Base-by-base conservation (phyloP, 2,329 filamentous ascomycete species). In the Aspergillus tanneri region DNA sequence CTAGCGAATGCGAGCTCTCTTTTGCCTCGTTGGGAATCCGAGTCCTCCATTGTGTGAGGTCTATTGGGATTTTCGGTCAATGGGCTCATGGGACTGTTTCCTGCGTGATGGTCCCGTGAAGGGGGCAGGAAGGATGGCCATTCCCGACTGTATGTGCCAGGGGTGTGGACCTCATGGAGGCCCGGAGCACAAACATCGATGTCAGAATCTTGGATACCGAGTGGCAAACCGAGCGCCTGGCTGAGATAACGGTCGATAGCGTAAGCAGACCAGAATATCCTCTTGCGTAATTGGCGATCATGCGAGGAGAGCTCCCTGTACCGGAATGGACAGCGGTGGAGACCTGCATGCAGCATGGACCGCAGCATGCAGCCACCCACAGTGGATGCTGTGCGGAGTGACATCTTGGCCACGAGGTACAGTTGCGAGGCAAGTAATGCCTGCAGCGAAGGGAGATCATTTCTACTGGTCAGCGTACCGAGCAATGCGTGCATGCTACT, bases 241-340 rank as follows among this genome's bases (percentile, higher is more conserved):
- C 68, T 70, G n/a, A 71, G 52, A 47, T 72, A 71, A n/a, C 70
- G 57, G 46, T 72, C 69, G 22, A 72, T 62, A 4, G 69, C 69
- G 55, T 72, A 72, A 1, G 68, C 69, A 21, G 64, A 68, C 70
- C 70, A 72, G 50, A 72, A 72, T 9, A 72, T 65, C n/a, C 70
- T 61, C 52, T 72, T 72, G 8, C 69, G 65, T 23, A 72, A 55
- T 24, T 72, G 68, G 18, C 69, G 62, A 39, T 72, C 68, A 50
- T 71, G 67, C 3, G 63, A 61, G 2, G 72, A 69, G 8, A 78
- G 66, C 43, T 77, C 68, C 8, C 65, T 64, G 49, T 78, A 80
- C 5, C 77, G 74, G 46, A 75, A 73, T 0, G 77, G 77, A 52
- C 77, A 79, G 3, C 77, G 68, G 54, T 80, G 77, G 5, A 79